These are phyloP conservation scores for Dalbergia cultrata DNA, from an alignment of 306 rosid genomes.

Conservation along the genomic window DNA sequence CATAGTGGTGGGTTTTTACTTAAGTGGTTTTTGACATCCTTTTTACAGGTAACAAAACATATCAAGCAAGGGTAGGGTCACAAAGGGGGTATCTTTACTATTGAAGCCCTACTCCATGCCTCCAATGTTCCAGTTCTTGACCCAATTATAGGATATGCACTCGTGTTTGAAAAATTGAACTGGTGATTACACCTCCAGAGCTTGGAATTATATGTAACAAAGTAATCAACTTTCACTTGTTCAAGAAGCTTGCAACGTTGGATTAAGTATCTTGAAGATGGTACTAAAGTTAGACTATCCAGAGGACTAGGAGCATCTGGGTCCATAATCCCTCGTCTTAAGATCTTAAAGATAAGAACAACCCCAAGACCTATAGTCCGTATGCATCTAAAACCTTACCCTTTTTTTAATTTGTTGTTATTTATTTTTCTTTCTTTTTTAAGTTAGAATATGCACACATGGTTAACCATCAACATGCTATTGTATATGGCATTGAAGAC, in stretches of 20 bases:
- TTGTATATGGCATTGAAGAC: conserved; percentile 11
- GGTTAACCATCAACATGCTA: conserved; percentile 19
- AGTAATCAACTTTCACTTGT: conserved; percentile 29
- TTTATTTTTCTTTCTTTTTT: background rate
- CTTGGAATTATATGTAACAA: conserved; percentile 20
- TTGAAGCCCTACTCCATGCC: conserved; percentile 94
- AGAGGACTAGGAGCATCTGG: conserved; percentile 87
- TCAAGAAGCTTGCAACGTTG: conserved; percentile 89
- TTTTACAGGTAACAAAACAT: conserved; percentile 85
- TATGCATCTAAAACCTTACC: conserved; percentile 51
- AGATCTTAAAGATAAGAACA: conserved; percentile 86
- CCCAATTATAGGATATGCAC: conserved; percentile 77
- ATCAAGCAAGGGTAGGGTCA: conserved; percentile 97
- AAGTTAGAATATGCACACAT: background rate
- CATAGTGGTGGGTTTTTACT: background rate
- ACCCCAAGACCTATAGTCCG: conserved; percentile 88
- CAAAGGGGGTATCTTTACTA: conserved; percentile 93
- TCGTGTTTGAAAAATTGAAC: background rate
- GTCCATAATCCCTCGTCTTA: conserved; percentile 91
- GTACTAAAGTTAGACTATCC: conserved; percentile 87
- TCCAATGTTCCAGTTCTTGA: conserved; percentile 91
- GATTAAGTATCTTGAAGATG: conserved; percentile 88
- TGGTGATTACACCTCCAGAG: conserved; percentile 15
- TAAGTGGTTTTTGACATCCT: conserved; percentile 5
- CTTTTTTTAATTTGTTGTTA: background rate